Evolutionary conservation across 352 stramenopile genomes (phyloP).

Genomic region (Thalassiosira hispida): DNA sequence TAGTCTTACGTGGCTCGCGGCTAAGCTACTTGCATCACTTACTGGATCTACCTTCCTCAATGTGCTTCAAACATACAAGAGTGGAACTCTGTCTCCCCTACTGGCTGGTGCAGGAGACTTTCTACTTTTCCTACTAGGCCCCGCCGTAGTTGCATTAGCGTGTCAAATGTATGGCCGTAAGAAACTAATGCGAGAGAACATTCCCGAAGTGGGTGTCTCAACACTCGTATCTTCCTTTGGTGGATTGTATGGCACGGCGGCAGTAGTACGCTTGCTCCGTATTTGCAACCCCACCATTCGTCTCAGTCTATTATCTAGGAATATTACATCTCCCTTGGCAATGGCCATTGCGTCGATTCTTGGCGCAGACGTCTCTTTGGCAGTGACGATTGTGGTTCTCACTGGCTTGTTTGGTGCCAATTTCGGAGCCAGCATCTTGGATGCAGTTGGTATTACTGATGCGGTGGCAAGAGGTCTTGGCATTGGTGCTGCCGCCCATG

Average conservation of each 20-base stretch:
- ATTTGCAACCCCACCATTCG: slow-evolving; percentile 64
- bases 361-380: slow-evolving; percentile 76
- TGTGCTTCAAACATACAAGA: slow-evolving; percentile 73
- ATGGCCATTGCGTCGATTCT: slow-evolving; percentile 85
- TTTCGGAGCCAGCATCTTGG: slow-evolving; percentile 79
- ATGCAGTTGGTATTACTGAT: slow-evolving; percentile 79
- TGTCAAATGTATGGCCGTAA: slow-evolving; percentile 76
- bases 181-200: slow-evolving; percentile 58
- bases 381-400: slow-evolving; percentile 84
- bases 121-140: slow-evolving; percentile 83
- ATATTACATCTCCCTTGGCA: slow-evolving; percentile 85
- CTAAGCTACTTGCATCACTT: slow-evolving; percentile 41
- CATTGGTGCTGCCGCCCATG: slow-evolving; percentile 83
- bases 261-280: slow-evolving; percentile 49
- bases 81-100: slow-evolving; percentile 47
- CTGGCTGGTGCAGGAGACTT: slow-evolving; percentile 76
- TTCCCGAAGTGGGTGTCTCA: slow-evolving; percentile 55
- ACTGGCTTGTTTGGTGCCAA: slow-evolving; percentile 87
- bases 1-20: slow-evolving; percentile 66
- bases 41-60: slow-evolving; percentile 56
- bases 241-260: slow-evolving; percentile 74
- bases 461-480: slow-evolving; percentile 80
- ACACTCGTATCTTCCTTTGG: slow-evolving; percentile 62
- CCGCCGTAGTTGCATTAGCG: slow-evolving; percentile 83
- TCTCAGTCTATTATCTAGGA: slow-evolving; percentile 74